Evolutionary conservation across 208 protist species (phyloP), one percentile per base, ranked within the genome.

Genomic region (Herpetomonas muscarum): DNA sequence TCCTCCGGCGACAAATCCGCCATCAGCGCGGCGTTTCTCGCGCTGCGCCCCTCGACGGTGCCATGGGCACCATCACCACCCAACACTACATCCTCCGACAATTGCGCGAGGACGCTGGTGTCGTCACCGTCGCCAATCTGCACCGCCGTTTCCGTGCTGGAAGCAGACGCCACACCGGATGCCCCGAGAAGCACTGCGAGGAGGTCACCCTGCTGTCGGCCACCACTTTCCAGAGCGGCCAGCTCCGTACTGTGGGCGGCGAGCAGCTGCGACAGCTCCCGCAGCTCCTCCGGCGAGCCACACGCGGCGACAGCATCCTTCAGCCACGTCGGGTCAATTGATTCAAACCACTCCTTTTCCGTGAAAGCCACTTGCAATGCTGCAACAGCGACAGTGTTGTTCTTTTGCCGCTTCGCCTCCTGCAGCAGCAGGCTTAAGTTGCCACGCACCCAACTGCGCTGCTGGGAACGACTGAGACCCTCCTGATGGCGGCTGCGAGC

Each of bases 231-330:
- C 24, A 34, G 34, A 32, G 22, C 41, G 19, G n/a, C 19, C 31
- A 47, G 36, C 37, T 30, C 22, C 6, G 21, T 7, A 34, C 28
- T 59, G 24, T 65, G 51, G 39, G 25, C 32, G 28, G 45, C 70
- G 54, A 90, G 54, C 19, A 72, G 21, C 10, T 28, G 44, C 19
- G 85, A 64, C 39, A 93, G 61, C 28, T 28, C 28, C 0, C 54
- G 70, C 63, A 89, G 56, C 64, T 88, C 78, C 57, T 65, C 70
- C 0, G 66, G 26, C 12, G 34, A 78, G 21, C 39, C 46, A 56
- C 83, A 91, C 12, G 81, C 55, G 1, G 71, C 73, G 30, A 89
- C 46, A 2, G 81, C 87, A 50, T 87, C 83, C 55, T 78, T 86
- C 1, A 84, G 56, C 81, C 87, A 94, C 6, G 58, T 42, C 10